Evolutionary conservation across 2,329 filamentous ascomycete species (phyloP).

Genomic region (Alternaria sp.): DNA sequence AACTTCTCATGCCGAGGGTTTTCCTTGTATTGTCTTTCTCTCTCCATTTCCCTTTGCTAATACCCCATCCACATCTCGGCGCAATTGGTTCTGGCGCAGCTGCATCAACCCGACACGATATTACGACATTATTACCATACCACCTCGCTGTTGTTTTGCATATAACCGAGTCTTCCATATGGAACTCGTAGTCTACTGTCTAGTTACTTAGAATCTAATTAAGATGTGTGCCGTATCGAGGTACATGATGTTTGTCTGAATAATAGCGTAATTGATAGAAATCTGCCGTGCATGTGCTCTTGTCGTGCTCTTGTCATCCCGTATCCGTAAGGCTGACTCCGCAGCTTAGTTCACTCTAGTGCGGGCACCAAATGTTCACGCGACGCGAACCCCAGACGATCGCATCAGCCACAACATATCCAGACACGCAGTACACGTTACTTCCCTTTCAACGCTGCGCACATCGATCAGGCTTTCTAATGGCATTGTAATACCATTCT

Average conservation of each 20-base stretch:
- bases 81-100: conserved; percentile 8
- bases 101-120: conserved; percentile 32
- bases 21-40: neutral
- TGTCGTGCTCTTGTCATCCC: neutral
- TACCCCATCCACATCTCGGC: conserved; percentile 25
- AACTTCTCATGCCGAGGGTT: neutral
- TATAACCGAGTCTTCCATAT: conserved; percentile 9
- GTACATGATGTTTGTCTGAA: neutral
- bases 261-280: conserved; percentile 1
- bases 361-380: neutral
- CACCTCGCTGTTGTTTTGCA: conserved; percentile 19
- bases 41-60: conserved; percentile 18
- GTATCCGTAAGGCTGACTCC: neutral
- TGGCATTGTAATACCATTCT: too few species aligned
- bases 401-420: neutral
- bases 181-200: neutral
- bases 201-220: conserved; percentile 30
- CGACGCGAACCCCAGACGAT: neutral
- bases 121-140: conserved; percentile 26
- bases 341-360: neutral
- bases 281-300: neutral
- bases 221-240: neutral
- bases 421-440: neutral
- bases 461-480: too few species aligned
- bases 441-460: neutral